phyloP scores from a whole-genome alignment of 768 basidiomycete species.

The Arthromyces matolae region DNA sequence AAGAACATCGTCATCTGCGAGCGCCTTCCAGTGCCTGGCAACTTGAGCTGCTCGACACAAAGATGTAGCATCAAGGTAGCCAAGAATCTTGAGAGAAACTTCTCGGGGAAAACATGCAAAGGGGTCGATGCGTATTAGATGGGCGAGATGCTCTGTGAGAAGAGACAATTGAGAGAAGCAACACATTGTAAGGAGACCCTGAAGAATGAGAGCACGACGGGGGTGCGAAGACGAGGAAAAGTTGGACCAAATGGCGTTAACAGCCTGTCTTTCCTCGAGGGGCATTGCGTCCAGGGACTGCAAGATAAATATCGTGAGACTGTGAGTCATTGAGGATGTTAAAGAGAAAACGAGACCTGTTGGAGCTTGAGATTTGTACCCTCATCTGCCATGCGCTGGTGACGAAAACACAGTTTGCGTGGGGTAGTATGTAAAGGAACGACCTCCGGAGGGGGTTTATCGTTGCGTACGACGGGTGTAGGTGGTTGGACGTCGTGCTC shows the following conservation, averaged over 20 bases:
- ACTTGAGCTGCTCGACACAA: constrained; percentile 94
- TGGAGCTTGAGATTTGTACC: constrained; percentile 90
- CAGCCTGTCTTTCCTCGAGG: constrained; percentile 77
- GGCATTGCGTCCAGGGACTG: constrained; percentile 91
- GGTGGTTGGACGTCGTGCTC: constrained; percentile 8
- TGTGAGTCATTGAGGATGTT: no score
- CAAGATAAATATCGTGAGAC: no score
- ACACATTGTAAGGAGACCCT: constrained; percentile 97
- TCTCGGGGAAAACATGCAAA: constrained; percentile 89
- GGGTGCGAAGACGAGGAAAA: constrained; percentile 94
- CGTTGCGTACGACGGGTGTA: constrained; percentile 10
- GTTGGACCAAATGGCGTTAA: constrained; percentile 93
- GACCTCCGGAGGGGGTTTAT: constrained; percentile 24
- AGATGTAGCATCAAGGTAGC: constrained; percentile 87
- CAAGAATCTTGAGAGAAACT: constrained; percentile 80
- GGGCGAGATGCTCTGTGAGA: constrained; percentile 85
- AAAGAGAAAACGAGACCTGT: constrained; percentile 71
- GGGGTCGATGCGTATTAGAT: constrained; percentile 95
- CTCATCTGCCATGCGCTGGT: constrained; percentile 96
- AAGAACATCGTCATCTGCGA: constrained; percentile 93
- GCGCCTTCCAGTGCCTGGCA: constrained; percentile 72
- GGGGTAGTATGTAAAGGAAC: constrained; percentile 32
- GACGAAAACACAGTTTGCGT: constrained; percentile 85
- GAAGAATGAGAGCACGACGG: constrained; percentile 89
- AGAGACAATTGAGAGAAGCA: constrained; percentile 98